Evolutionary conservation across 257 asterid species (phyloP), one percentile per base, ranked within the genome.

Genomic region (Gynochthodes officinalis): DNA sequence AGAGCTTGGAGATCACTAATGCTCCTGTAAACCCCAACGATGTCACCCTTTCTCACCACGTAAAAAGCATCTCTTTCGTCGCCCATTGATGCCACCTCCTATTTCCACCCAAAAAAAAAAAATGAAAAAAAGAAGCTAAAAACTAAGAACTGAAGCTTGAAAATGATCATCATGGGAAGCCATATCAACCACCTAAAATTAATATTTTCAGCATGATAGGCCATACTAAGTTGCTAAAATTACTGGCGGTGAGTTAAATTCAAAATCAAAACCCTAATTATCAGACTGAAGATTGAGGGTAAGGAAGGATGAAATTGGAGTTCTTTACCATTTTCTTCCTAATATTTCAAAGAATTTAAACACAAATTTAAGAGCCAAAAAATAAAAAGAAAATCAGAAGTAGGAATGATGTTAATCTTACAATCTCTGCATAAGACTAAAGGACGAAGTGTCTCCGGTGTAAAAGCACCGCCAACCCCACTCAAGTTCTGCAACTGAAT

Each of bases 11-110:
- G 92, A 86, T 94, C 99, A 72, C 86, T 85, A 11, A 89, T 82
- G 87, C 96, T 94, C 84, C 83, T 94, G 84, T 94, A 94, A 19
- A 94, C 89, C 64, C 97, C 97, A 79, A 79, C 80, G 62, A 78
- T 73, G 62, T 82, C 88, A n/a, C 97, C 95, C 77, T 86, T 94
- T 28, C 88, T 83, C 27, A 91, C 97, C 42, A 94, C 96, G 77
- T 91, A 94, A 78, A 88, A 94, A 7, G 89, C 95, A 64, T 94
- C 96, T 76, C 82, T 89, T 65, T 91, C 99, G 71, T 91, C 99
- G 50, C 86, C 97, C 97, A 91, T 89, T 74, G 44, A 19, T 61
- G 35, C 35, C 49, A 37, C 62, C 44, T 52, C 50, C 60, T 49
- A 50, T 53, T 37, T 40, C 73, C 15, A 62, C 60, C 28, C 42